phyloP scores from a whole-genome alignment of 2,329 filamentous ascomycete species.

The Neonectria coccinea region DNA sequence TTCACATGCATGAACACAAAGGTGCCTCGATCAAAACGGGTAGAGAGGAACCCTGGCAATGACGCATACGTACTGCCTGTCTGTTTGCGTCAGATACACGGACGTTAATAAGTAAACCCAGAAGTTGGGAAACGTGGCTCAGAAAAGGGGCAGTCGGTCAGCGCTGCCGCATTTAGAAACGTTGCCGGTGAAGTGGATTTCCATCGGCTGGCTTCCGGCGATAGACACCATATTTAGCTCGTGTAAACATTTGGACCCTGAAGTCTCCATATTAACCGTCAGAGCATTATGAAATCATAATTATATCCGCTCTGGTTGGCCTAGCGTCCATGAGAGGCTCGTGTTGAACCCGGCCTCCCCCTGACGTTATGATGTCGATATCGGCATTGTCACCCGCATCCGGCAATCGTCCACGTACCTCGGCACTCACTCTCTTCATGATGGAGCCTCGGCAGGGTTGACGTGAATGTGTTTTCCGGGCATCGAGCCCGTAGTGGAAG shows the following conservation, averaged over 20 bases:
- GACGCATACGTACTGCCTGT: no score
- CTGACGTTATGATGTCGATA: slow-evolving; percentile 10
- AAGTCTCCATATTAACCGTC: not conserved
- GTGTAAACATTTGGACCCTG: not conserved
- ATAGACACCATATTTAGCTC: not conserved
- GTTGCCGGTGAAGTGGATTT: not conserved
- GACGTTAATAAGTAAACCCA: no score
- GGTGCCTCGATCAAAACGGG: no score
- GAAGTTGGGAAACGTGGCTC: no score
- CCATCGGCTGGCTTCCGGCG: not conserved
- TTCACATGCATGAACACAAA: no score
- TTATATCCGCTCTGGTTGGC: slow-evolving; percentile 6
- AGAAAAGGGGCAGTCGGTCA: not conserved
- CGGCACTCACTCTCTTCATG: slow-evolving; percentile 20
- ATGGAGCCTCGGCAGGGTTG: not conserved
- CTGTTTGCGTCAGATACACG: no score
- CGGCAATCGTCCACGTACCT: slow-evolving; percentile 30
- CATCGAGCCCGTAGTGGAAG: not conserved
- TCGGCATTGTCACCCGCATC: slow-evolving; percentile 17
- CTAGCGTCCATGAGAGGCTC: not conserved
- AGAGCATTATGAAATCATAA: not conserved
- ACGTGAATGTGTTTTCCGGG: not conserved
- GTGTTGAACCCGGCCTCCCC: slow-evolving; percentile 19
- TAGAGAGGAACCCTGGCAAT: no score
- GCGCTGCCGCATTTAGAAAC: not conserved